Base-by-base conservation (phyloP, 768 basidiomycete species). In the Hydnomerulius pinastri region DNA sequence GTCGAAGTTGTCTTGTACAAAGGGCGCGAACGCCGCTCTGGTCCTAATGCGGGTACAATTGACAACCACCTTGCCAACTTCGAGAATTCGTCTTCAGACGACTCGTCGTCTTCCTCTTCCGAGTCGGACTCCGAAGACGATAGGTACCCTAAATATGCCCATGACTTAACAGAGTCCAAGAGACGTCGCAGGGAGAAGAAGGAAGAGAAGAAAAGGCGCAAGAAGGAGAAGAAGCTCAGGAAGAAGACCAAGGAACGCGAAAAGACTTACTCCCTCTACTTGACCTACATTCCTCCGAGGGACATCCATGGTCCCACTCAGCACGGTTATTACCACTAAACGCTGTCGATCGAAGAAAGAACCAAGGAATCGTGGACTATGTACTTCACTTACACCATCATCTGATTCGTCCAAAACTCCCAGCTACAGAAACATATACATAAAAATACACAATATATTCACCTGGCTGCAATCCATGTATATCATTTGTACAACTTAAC, bases 1-100 rank as follows among this genome's bases (percentile, higher is more conserved):
- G 80, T 87, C n/a, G 90, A 93, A 58, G 70, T 90, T 40, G 77
- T 90, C 29, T 74, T 93, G n/a, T 92, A 81, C 75, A 87, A 83
- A 63, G 90, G 90, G 36, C 80, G 78, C 40, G 84, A 90, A 67
- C 81, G 87, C 29, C 84, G 86, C 54, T 83, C 88, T n/a, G 90
- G 90, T 3, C 73, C 73, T 5, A 70, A 69, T 25, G 71, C 73
- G 0, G 88, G 88, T 37, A 58, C 70, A 1, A 55, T 81, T 30
- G 88, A 90, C 57, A 69, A 74, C 46, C 70, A 76, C 43, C 71
- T 85, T 29, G 78, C 80, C n/a, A 64, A 67, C 18, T 69, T 74
- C n/a, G 71, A 76, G 13, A 72, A 75, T 45, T 60, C 68, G 32
- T 67, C 71, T 28, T 72, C 73, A 1, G 68, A 68, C 28, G 72